These are phyloP conservation scores for Juglanconis oblonga DNA, from an alignment of 2,329 filamentous ascomycete genomes.

Conservation along the genomic window DNA sequence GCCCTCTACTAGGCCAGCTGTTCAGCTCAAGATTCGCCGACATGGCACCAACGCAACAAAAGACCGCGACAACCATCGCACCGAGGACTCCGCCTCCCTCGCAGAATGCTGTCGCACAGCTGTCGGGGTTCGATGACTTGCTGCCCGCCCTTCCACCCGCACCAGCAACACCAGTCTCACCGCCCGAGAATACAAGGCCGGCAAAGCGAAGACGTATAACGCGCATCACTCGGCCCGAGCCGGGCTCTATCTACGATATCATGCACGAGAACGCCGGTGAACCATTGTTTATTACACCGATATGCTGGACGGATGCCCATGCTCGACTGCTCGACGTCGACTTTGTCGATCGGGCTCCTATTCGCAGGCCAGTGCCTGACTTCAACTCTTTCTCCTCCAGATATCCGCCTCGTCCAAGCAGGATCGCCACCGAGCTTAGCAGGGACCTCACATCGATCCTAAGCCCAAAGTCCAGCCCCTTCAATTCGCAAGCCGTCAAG, in stretches of 20 bases:
- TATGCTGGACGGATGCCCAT: slow-evolving; percentile 56
- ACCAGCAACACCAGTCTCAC: slow-evolving; percentile 2
- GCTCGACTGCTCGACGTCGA: slow-evolving; percentile 42
- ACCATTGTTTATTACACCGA: slow-evolving; percentile 49
- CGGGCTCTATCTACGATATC: slow-evolving; percentile 50
- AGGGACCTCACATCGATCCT: slow-evolving; percentile 43
- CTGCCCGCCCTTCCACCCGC: neutral
- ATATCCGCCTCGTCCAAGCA: slow-evolving; percentile 31
- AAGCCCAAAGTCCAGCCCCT: slow-evolving; percentile 29
- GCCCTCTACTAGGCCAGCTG: slow-evolving; percentile 16
- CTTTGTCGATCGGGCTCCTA: slow-evolving; percentile 42
- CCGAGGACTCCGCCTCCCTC: slow-evolving; percentile 5
- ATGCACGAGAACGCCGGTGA: slow-evolving; percentile 46
- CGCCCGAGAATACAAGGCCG: slow-evolving; percentile 1
- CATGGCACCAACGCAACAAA: slow-evolving; percentile 5
- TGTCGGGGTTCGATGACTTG: neutral
- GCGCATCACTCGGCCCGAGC: slow-evolving; percentile 39
- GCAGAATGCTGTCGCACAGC: neutral
- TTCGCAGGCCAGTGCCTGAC: slow-evolving; percentile 39
- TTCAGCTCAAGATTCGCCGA: slow-evolving; percentile 7
- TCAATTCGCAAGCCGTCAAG: slow-evolving; percentile 40
- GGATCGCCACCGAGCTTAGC: slow-evolving; percentile 40
- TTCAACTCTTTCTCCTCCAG: slow-evolving; percentile 10
- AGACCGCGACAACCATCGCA: neutral
- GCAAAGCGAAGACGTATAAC: slow-evolving; percentile 24